Percentiles rank a stretch among this genome's conserved stretches.
Evolutionary conservation across 805 yeast genomes (phyloP).

Genomic region (Teunomyces cretensis): DNA sequence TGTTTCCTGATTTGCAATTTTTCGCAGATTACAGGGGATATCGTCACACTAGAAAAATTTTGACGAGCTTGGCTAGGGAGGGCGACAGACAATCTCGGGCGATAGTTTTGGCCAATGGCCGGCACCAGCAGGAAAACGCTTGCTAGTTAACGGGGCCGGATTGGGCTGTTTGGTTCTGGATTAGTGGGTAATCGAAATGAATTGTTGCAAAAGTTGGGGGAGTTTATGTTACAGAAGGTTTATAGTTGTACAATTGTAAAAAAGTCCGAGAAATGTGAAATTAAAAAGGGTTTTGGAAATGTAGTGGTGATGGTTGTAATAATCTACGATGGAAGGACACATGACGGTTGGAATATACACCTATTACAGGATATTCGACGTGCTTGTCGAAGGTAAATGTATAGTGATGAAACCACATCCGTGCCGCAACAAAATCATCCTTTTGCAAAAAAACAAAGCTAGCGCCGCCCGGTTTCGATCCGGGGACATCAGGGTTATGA

Average conservation of each 20-base stretch:
- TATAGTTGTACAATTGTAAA: too few relatives aligned
- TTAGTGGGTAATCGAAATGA: not conserved
- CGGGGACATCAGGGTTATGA: conserved; percentile 98
- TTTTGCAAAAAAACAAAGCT: conserved; percentile 33
- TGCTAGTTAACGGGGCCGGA: too few relatives aligned
- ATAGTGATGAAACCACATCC: conserved; percentile 2
- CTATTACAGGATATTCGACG: too few relatives aligned
- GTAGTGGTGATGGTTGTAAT: too few relatives aligned
- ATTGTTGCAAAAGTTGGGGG: not conserved
- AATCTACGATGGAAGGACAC: too few relatives aligned
- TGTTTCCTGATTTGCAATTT: not conserved
- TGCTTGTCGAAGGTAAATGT: too few relatives aligned
- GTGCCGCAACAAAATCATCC: not conserved
- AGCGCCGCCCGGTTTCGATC: conserved; percentile 97
- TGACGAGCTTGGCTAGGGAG: not conserved
- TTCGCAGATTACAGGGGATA: conserved; percentile 4
- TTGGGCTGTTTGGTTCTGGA: not conserved
- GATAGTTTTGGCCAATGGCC: not conserved
- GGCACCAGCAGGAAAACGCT: too few relatives aligned
- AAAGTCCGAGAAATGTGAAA: too few relatives aligned
- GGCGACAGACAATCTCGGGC: too few relatives aligned
- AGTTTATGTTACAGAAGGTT: not conserved
- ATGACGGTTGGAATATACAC: too few relatives aligned
- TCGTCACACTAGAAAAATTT: conserved; percentile 3
- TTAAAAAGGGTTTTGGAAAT: too few relatives aligned